Conservation (phyloP, 768 basidiomycete genomes). For the Termitomyces sp. region DNA sequence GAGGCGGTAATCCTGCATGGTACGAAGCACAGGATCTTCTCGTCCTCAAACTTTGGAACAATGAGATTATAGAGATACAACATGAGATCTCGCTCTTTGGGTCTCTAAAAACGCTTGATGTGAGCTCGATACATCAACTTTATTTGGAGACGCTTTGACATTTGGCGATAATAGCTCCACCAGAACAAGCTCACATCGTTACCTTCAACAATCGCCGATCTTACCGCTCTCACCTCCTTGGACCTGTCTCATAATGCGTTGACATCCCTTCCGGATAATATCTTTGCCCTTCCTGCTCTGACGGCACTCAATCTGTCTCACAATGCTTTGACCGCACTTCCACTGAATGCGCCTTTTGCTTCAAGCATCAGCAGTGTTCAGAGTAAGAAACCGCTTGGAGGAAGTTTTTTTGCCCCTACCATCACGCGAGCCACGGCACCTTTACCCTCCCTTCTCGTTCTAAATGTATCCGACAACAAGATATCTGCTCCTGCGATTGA, state of each 20-base stretch:
- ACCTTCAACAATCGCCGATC: constrained; percentile 62
- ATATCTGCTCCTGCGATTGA: constrained; percentile 53
- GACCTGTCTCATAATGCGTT: constrained; percentile 75
- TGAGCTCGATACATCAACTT: constrained; percentile 29
- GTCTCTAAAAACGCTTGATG: constrained; percentile 74
- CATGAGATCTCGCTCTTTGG: constrained; percentile 83
- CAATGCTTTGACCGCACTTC: constrained; percentile 55
- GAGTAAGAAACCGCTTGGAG: constrained; percentile 27
- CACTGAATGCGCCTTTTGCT: constrained; percentile 57
- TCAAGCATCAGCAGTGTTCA: constrained; percentile 16
- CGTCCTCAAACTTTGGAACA: constrained; percentile 73
- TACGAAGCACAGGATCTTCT: constrained; percentile 79
- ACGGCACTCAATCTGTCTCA: constrained; percentile 65
- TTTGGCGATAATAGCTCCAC: constrained; percentile 47
- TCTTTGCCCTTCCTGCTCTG: constrained; percentile 67
- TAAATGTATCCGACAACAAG: constrained; percentile 67
- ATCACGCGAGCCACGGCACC: constrained; percentile 59
- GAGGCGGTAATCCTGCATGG: constrained; percentile 56
- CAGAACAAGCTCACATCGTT: constrained; percentile 61
- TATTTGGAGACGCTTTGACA: neutral
- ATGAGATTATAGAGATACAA: constrained; percentile 74
- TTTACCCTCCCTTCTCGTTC: constrained; percentile 55
- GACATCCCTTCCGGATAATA: constrained; percentile 50
- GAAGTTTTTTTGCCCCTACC: constrained; percentile 59
- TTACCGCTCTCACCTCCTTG: constrained; percentile 57